phyloP scores from a whole-genome alignment of 768 basidiomycete species.

The Phlebiopsis gigantea region DNA sequence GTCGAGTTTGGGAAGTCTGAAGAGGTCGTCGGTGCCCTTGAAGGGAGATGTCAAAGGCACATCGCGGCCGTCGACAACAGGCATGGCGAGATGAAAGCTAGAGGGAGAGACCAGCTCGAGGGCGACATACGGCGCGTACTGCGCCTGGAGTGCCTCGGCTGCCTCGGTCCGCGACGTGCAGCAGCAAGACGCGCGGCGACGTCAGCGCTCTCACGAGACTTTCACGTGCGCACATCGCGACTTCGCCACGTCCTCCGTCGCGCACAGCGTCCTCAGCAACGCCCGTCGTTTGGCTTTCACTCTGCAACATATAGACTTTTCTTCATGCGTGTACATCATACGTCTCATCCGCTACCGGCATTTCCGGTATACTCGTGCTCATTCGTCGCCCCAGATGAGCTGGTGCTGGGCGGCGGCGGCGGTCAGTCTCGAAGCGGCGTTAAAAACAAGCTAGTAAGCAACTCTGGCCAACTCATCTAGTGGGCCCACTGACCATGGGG shows the following conservation, averaged over 20 bases:
- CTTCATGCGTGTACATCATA: constrained; percentile 76
- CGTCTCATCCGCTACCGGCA: constrained; percentile 63
- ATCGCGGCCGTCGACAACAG: not conserved
- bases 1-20: constrained; percentile 51
- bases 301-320: not conserved
- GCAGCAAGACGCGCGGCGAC: constrained; percentile 1
- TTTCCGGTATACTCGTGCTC: constrained; percentile 90
- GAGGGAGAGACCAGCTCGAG: not conserved
- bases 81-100: not conserved
- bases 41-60: not conserved
- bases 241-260: not conserved
- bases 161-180: constrained; percentile 2
- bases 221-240: not conserved
- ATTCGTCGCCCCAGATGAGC: constrained; percentile 64
- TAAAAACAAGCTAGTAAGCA: constrained; percentile 86
- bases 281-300: not conserved
- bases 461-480: not conserved
- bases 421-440: constrained; percentile 85
- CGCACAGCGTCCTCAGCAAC: not conserved
- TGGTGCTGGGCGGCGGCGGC: constrained; percentile 88
- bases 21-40: constrained; percentile 10
- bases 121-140: not conserved
- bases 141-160: not conserved
- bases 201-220: constrained; percentile 5
- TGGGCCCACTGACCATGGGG: not conserved